A percentile compares a stretch with the other conserved stretches of the same genome.
These are phyloP conservation scores for Spiraea crenata DNA, from an alignment of 331 rosid species.

Conservation along the genomic window DNA sequence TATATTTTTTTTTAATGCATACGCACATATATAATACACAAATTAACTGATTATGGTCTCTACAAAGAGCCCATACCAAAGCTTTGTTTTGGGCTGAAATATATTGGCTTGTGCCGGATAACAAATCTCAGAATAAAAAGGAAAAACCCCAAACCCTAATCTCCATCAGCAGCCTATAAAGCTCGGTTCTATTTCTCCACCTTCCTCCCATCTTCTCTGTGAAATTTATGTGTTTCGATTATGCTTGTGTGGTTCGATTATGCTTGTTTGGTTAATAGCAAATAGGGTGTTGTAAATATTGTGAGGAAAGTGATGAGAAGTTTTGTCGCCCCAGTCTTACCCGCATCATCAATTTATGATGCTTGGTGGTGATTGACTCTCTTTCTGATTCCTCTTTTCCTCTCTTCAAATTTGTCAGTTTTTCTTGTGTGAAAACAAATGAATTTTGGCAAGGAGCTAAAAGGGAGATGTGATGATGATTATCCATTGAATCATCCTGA, in stretches of 20 bases:
- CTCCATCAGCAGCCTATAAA: constrained; percentile 13
- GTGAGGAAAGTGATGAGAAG: constrained; percentile 14
- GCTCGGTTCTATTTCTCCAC: too few relatives aligned
- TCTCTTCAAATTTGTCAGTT: not conserved
- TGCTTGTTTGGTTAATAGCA: not conserved
- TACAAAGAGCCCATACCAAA: too few relatives aligned
- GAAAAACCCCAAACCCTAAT: constrained; percentile 1
- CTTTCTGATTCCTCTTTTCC: constrained; percentile 16
- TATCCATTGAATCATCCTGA: constrained; percentile 23
- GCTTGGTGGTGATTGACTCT: constrained; percentile 25
- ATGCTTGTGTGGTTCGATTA: not conserved
- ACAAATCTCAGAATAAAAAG: not conserved
- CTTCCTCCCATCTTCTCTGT: not conserved
- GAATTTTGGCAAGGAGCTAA: not conserved
- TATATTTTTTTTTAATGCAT: too few relatives aligned
- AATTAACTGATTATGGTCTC: too few relatives aligned
- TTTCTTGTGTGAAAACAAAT: not conserved
- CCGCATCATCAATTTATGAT: not conserved
- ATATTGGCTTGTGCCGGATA: too few relatives aligned
- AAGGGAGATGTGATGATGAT: constrained; percentile 20
- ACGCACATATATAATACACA: too few relatives aligned
- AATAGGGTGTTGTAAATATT: not conserved
- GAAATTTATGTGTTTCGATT: not conserved
- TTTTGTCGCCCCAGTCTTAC: constrained; percentile 27
- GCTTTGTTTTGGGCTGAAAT: too few relatives aligned